phyloP scores from a whole-genome alignment of 164 flowering plant genomes.

The Chloranthus sessilifolius region DNA sequence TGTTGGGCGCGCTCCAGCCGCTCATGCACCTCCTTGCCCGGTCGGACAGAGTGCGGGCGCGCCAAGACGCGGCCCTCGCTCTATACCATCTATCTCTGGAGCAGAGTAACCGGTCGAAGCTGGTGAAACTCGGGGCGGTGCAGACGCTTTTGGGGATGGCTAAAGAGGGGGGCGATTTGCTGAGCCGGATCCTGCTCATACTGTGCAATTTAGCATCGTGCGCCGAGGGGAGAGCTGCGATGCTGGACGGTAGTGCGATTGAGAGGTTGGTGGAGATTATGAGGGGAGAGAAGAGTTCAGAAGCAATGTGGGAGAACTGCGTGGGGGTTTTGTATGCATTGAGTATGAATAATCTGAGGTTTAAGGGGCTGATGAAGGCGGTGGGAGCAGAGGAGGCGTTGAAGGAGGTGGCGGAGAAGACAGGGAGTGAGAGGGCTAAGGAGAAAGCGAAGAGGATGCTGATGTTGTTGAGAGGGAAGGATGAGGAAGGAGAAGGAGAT shows the following conservation, averaged over 20 bases:
- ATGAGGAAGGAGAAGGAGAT: slow-evolving; percentile 24
- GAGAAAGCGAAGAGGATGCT: slow-evolving; percentile 71
- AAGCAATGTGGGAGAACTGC: slow-evolving; percentile 60
- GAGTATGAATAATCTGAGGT: slow-evolving; percentile 78
- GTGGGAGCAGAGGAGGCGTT: slow-evolving; percentile 74
- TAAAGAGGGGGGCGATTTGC: slow-evolving; percentile 24
- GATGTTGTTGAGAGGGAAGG: slow-evolving; percentile 44
- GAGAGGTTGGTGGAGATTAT: slow-evolving; percentile 50
- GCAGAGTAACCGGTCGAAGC: slow-evolving; percentile 68
- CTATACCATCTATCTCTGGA: slow-evolving; percentile 67
- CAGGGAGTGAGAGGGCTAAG: slow-evolving; percentile 55
- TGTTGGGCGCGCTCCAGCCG: slow-evolving; percentile 77
- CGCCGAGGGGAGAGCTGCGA: slow-evolving; percentile 66
- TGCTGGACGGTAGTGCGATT: slow-evolving; percentile 82
- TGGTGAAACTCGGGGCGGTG: slow-evolving; percentile 64
- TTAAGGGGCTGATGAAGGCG: slow-evolving; percentile 70
- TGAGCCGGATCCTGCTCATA: slow-evolving; percentile 47
- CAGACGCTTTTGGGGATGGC: slow-evolving; percentile 45
- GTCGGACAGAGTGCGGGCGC: slow-evolving; percentile 55
- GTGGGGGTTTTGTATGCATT: slow-evolving; percentile 66
- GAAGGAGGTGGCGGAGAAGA: slow-evolving; percentile 51
- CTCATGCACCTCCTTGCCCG: slow-evolving; percentile 55
- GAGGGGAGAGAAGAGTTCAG: slow-evolving; percentile 27
- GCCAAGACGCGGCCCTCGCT: slow-evolving; percentile 88
- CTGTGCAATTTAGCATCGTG: slow-evolving; percentile 71